These are phyloP conservation scores for Truncatella angustata DNA, from an alignment of 2,329 filamentous ascomycete species.

Conservation along the genomic window DNA sequence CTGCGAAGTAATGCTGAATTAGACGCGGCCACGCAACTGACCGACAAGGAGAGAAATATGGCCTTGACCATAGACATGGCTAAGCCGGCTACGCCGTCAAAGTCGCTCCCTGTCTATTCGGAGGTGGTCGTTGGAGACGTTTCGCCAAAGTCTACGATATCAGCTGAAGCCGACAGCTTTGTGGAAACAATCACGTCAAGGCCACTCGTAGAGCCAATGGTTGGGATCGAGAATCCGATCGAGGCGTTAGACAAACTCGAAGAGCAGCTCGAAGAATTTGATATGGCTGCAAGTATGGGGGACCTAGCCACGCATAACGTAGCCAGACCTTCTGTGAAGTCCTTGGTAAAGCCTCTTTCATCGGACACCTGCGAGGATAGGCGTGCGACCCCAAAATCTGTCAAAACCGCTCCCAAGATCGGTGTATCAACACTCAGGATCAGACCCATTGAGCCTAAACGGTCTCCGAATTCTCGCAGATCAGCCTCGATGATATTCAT, in stretches of 20 bases:
- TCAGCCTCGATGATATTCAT: slow-evolving; percentile 38
- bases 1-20: slow-evolving; percentile 23
- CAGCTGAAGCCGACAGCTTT: slow-evolving; percentile 31
- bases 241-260: slow-evolving; percentile 62
- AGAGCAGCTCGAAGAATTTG: slow-evolving; percentile 57
- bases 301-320: slow-evolving; percentile 17
- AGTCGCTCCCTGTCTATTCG: slow-evolving; percentile 9
- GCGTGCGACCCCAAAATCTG: not conserved
- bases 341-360: slow-evolving; percentile 2
- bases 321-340: slow-evolving; percentile 10
- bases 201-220: slow-evolving; percentile 29
- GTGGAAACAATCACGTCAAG: slow-evolving; percentile 33
- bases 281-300: slow-evolving; percentile 25
- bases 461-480: slow-evolving; percentile 37
- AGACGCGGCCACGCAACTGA: not conserved
- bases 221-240: slow-evolving; percentile 62
- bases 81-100: slow-evolving; percentile 16
- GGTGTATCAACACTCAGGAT: slow-evolving; percentile 39
- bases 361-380: not conserved
- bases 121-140: slow-evolving; percentile 12
- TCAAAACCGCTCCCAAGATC: slow-evolving; percentile 16
- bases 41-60: slow-evolving; percentile 17
- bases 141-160: slow-evolving; percentile 21
- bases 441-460: slow-evolving; percentile 35
- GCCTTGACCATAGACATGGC: slow-evolving; percentile 14